Evolutionary conservation across 1,284 basidiomycete species (phyloP).

Genomic region (Microbotryum lychnidis-dioicae): DNA sequence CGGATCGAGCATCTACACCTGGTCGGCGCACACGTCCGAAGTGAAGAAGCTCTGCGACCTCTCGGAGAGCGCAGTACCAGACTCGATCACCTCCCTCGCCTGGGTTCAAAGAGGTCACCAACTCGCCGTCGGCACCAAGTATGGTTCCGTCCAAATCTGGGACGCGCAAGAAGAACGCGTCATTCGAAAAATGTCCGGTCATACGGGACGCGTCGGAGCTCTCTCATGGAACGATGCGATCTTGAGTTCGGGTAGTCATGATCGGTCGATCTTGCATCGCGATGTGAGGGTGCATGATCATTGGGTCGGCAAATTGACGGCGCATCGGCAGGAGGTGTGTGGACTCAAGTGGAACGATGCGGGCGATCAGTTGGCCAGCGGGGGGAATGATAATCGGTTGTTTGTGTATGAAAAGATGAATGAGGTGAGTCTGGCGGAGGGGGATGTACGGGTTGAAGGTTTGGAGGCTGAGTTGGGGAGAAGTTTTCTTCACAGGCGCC

Average conservation of each 20-base stretch:
- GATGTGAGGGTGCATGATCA: conserved; percentile 69
- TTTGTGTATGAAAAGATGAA: conserved; percentile 76
- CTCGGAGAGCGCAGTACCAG: conserved; percentile 34
- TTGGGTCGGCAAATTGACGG: conserved; percentile 67
- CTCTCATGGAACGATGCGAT: conserved; percentile 89
- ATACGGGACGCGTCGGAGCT: conserved; percentile 79
- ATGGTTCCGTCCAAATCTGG: conserved; percentile 84
- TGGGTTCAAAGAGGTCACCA: conserved; percentile 89
- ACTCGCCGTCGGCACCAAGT: conserved; percentile 83
- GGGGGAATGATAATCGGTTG: conserved; percentile 97
- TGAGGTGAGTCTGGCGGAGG: conserved; percentile 12
- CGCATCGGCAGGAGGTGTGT: conserved; percentile 92
- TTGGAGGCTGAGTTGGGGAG: not conserved
- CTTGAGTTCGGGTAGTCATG: conserved; percentile 82
- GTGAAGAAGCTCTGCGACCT: conserved; percentile 91
- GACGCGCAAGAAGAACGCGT: conserved; percentile 67
- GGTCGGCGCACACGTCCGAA: conserved; percentile 86
- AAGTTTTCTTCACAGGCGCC: conserved; percentile 44
- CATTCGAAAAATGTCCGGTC: conserved; percentile 73
- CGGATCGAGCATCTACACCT: conserved; percentile 86
- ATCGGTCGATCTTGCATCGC: conserved; percentile 81
- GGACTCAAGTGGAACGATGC: conserved; percentile 81
- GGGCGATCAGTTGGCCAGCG: conserved; percentile 71
- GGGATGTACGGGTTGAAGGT: not conserved
- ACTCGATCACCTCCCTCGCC: conserved; percentile 73